These are phyloP conservation scores for Calonectria pseudoreteaudii DNA, from an alignment of 2,329 filamentous ascomycete species.

Conservation along the genomic window DNA sequence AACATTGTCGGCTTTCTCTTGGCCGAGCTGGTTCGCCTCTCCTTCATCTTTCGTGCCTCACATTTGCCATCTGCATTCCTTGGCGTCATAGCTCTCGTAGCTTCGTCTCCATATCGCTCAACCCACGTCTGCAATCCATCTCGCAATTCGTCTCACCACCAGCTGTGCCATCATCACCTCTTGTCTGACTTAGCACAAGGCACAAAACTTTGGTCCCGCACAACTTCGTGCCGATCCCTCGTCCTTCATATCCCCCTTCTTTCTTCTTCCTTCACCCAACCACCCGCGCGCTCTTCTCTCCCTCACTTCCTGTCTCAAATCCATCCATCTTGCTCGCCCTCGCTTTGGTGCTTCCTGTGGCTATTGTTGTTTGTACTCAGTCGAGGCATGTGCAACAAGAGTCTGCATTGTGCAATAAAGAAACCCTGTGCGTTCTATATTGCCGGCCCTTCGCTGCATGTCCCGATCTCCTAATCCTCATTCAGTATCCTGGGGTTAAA, in stretches of 20 bases:
- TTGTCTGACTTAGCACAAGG: constrained; percentile 26
- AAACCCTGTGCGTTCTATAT: constrained; percentile 35
- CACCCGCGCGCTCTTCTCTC: not conserved
- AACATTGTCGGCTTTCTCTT: not conserved
- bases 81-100: constrained; percentile 17
- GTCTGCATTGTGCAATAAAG: constrained; percentile 29
- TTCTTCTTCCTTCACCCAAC: constrained; percentile 24
- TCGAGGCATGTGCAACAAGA: constrained; percentile 40
- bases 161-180: constrained; percentile 11
- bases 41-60: not conserved
- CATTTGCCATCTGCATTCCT: not conserved
- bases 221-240: constrained; percentile 15
- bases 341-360: constrained; percentile 30
- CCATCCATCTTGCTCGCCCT: not conserved
- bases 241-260: constrained; percentile 11
- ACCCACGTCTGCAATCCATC: constrained; percentile 5
- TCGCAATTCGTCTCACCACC: constrained; percentile 19
- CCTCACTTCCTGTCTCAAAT: constrained; percentile 20
- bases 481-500: constrained; percentile 33
- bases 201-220: constrained; percentile 21
- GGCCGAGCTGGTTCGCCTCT: not conserved
- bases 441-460: constrained; percentile 28
- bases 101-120: constrained; percentile 7
- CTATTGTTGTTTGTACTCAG: constrained; percentile 21
- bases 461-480: constrained; percentile 27